A percentile compares a stretch with the other conserved stretches of the same genome.
Conservation (phyloP, 2,329 filamentous ascomycete species). For the Reticulascus tulasneorum region DNA sequence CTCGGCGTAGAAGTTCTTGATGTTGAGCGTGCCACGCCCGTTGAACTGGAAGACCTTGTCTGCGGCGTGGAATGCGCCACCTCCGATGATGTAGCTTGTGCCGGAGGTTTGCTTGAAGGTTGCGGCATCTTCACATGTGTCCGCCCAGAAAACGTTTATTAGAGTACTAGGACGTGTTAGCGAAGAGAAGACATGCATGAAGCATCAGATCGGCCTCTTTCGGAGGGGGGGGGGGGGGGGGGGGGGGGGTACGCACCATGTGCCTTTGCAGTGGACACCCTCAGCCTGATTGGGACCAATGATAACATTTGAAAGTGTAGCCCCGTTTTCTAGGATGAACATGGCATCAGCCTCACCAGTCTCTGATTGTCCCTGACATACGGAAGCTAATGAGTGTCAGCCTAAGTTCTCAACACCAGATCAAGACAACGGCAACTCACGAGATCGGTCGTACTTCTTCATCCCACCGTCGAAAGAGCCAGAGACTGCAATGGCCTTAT, state of each 20-base stretch:
- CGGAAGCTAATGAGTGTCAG: constrained; percentile 2
- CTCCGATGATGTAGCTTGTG: constrained; percentile 26
- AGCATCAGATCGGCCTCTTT: no score
- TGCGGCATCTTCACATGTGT: constrained; percentile 37
- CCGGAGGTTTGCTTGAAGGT: constrained; percentile 32
- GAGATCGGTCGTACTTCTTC: constrained; percentile 41
- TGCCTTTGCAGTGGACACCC: constrained; percentile 46
- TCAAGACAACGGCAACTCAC: constrained; percentile 18
- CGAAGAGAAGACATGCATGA: no score
- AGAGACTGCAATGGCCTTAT: constrained; percentile 34
- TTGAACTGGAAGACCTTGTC: constrained; percentile 41
- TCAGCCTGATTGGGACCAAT: constrained; percentile 46
- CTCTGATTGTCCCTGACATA: constrained; percentile 9
- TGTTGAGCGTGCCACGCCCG: constrained; percentile 31
- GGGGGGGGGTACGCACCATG: constrained; percentile 22
- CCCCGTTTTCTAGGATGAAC: constrained; percentile 48
- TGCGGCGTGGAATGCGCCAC: constrained; percentile 21
- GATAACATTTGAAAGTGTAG: constrained; percentile 48
- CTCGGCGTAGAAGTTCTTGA: constrained; percentile 36
- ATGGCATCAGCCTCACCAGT: constrained; percentile 30
- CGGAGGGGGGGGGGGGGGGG: not conserved
- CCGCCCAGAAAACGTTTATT: constrained; percentile 42
- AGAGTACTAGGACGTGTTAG: constrained; percentile 4
- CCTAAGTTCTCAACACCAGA: not conserved
- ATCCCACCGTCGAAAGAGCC: constrained; percentile 43